Evolutionary conservation across 768 basidiomycete genomes (phyloP).

Genomic region (Suillus alpinus): DNA sequence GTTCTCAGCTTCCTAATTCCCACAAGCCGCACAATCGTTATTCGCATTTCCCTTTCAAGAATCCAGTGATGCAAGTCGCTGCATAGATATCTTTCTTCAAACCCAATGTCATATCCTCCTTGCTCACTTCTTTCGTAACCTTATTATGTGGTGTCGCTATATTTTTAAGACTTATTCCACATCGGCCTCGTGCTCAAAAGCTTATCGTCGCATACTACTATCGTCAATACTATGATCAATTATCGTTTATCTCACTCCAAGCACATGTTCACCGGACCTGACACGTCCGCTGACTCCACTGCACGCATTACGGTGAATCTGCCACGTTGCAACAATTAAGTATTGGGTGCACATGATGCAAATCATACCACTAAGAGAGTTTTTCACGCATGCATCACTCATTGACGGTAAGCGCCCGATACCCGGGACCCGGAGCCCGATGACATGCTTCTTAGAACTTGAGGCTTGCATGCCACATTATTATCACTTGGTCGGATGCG

Average conservation of each 20-base stretch:
- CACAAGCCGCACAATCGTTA: slow-evolving; percentile 25
- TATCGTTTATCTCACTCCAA: slow-evolving; percentile 1
- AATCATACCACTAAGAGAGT: not conserved
- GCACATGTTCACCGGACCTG: not conserved
- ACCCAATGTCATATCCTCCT: not conserved
- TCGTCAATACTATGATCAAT: slow-evolving; percentile 3
- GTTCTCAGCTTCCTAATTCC: slow-evolving; percentile 15
- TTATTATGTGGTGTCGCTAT: slow-evolving; percentile 30
- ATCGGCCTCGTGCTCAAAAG: slow-evolving; percentile 10
- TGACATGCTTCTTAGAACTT: not conserved
- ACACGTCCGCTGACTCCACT: not conserved
- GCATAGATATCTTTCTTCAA: slow-evolving; percentile 16
- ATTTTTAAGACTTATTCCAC: slow-evolving; percentile 34
- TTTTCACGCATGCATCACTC: not conserved
- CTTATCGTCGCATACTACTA: slow-evolving; percentile 3
- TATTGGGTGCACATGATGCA: not conserved
- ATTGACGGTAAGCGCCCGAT: not conserved
- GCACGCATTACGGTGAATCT: not conserved
- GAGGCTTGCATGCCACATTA: not conserved
- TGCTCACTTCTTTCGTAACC: not conserved
- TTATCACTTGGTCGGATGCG: not conserved
- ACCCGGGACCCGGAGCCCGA: not conserved
- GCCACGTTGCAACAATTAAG: not conserved
- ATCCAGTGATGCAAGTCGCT: slow-evolving; percentile 19
- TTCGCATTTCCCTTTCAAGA: slow-evolving; percentile 20